Evolutionary conservation across 129 eudicot species (phyloP), one percentile per base, ranked within the genome.

Genomic region (Saposhnikovia divaricata): DNA sequence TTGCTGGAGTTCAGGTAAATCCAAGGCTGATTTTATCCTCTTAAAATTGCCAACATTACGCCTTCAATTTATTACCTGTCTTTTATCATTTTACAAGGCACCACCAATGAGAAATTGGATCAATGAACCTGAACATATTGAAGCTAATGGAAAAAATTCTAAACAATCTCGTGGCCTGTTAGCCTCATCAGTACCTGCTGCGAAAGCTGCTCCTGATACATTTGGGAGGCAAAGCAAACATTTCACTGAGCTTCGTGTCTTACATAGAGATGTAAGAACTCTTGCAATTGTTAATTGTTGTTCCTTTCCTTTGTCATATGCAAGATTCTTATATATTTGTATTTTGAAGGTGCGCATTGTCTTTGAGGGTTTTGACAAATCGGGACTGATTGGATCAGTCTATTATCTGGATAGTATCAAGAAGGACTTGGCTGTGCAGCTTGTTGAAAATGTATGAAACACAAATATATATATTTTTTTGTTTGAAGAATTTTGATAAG

Each of bases 171-270:
- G 25, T 55, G 25, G 25, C 10, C 63, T 10, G 5, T 19, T 55
- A 55, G 8, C 93, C 23, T 83, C 97, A 42, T 86, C 97, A 31
- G 82, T 83, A 43, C 40, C 92, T 27, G 79, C 42, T 55, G 84
- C 70, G 71, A 96, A 90, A 85, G 93, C 88, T 83, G 83, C 94
- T 47, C 87, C 97, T 9, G 98, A 95, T 80, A 90, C 94, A 44
- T 95, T 73, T 85, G 97, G 91, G 69, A 92, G 88, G 83, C 97
- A 95, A 87, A 96, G 96, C 66, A 92, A 90, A 83, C 96, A 95
- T 82, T 95, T 92, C 75, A 90, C 99, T 9, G 99, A 95, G 84
- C 85, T 86, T 57, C 97, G 93, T 82, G 93, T 90, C 40, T 81
- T 95, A 72, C 89, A 90, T 84, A 90, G 97, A 95, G 97, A 92